Evolutionary conservation across 2,329 filamentous ascomycete species (phyloP), one percentile per base, ranked within the genome.

Genomic region (Whalleya microplaca): DNA sequence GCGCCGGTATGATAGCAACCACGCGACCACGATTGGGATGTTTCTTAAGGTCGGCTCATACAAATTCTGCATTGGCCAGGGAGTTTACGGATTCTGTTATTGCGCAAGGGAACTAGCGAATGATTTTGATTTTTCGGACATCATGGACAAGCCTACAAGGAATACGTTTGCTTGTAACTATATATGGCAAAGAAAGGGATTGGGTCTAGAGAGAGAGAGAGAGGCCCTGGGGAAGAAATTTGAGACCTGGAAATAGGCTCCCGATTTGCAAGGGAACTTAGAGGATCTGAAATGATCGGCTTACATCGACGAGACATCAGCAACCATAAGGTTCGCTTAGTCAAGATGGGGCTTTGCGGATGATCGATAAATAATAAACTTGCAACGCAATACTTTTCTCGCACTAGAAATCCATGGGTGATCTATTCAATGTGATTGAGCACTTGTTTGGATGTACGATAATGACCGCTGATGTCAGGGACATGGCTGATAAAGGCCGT

Each of bases 41-140:
- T 21, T 12, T 45, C 21, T 47, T 51, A 43, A 41, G 20, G 41
- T 52, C 48, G 21, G 42, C 42, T 23, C 37, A 41, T 43, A 44
- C 29, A 46, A 45, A 48, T 42, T 61, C 45, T 63, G 66, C 66
- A 68, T 69, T 40, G 48, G 59, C 44, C 37, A 52, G 46, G 67
- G 67, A 62, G 65, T 68, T 62, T 41, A 47, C 51, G 59, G 61
- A 50, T 55, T 40, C 50, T 29, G 54, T 53, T 55, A 37, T 16
- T 27, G 48, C 56, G 56, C 53, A 48, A 32, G 16, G 44, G 27
- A 45, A 51, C 40, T 32, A 43, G 57, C 51, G 51, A 60, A 60
- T 56, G 65, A 52, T 54, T 64, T n/a, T n/a, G n/a, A n/a, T n/a
- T n/a, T 51, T 61, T 48, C 56, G 45, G 21, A 48, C 47, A 18